phyloP scores from a whole-genome alignment of 2,329 filamentous ascomycete genomes.

The Ambrosiella beaveri region DNA sequence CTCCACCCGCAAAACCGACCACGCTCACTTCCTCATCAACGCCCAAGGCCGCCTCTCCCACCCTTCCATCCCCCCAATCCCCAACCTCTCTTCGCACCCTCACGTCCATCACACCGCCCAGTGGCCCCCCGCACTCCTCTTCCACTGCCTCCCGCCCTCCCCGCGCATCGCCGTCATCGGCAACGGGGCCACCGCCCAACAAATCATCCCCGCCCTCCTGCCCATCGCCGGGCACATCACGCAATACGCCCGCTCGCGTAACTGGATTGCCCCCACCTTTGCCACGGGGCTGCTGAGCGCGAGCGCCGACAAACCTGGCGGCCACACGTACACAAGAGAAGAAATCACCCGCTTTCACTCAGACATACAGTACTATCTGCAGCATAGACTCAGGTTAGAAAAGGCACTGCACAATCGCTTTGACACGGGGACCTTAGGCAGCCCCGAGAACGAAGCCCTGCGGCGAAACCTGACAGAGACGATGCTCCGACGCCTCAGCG shows the following conservation, averaged over 20 bases:
- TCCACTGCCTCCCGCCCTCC: not conserved
- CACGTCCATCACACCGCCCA: not conserved
- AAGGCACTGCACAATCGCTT: not conserved
- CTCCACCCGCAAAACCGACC: no score
- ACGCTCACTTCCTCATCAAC: not conserved
- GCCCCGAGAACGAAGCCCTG: not conserved
- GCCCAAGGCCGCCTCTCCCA: not conserved
- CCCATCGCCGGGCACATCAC: not conserved
- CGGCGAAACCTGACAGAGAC: not conserved
- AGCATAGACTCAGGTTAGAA: not conserved
- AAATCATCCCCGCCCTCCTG: not conserved
- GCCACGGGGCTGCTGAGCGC: not conserved
- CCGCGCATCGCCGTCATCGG: not conserved
- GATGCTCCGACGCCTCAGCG: not conserved
- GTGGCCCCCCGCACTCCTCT: not conserved
- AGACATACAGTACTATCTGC: not conserved
- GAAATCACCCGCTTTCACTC: not conserved
- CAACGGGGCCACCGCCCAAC: not conserved
- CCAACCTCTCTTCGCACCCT: not conserved
- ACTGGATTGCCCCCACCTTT: not conserved
- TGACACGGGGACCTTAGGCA: not conserved
- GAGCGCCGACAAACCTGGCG: not conserved
- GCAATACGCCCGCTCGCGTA: not conserved
- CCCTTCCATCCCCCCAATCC: not conserved
- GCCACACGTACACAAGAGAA: not conserved